A percentile compares a stretch with the other conserved stretches of the same genome.
These are phyloP conservation scores for Orbilia brochopaga DNA, from an alignment of 2,329 filamentous ascomycete genomes.

Conservation along the genomic window DNA sequence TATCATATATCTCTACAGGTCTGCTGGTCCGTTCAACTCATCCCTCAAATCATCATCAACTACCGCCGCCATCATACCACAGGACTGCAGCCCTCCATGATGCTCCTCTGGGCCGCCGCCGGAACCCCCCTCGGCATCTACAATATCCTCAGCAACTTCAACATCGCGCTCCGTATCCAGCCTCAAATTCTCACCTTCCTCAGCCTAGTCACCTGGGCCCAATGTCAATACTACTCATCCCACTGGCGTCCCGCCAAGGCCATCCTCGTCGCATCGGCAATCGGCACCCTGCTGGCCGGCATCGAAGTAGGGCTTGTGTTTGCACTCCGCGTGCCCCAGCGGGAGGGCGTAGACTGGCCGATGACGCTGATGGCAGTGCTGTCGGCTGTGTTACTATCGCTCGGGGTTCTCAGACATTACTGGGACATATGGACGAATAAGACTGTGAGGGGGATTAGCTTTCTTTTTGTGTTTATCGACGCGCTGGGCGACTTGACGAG, in stretches of 20 bases:
- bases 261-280: slow-evolving; percentile 61
- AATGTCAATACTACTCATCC: slow-evolving; percentile 63
- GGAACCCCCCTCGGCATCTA: slow-evolving; percentile 69
- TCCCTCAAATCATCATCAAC: slow-evolving; percentile 74
- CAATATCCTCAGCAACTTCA: slow-evolving; percentile 60
- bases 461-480: slow-evolving; percentile 74
- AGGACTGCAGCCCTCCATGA: slow-evolving; percentile 72
- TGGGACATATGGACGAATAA: slow-evolving; percentile 71
- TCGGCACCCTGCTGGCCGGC: slow-evolving; percentile 66
- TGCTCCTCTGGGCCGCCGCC: slow-evolving; percentile 73
- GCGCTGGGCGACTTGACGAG: slow-evolving; percentile 72
- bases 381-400: slow-evolving; percentile 68
- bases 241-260: slow-evolving; percentile 64
- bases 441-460: slow-evolving; percentile 73
- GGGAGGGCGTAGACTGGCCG: slow-evolving; percentile 65
- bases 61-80: slow-evolving; percentile 70
- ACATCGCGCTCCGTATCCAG: slow-evolving; percentile 60
- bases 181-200: slow-evolving; percentile 60
- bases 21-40: slow-evolving; percentile 72
- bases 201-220: slow-evolving; percentile 60
- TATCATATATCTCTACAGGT: too few species aligned
- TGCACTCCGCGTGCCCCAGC: slow-evolving; percentile 62
- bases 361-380: slow-evolving; percentile 70
- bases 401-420: slow-evolving; percentile 72
- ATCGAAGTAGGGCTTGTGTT: slow-evolving; percentile 68